phyloP scores from a whole-genome alignment of 257 asterid genomes.

The Solanum dulcamara region DNA sequence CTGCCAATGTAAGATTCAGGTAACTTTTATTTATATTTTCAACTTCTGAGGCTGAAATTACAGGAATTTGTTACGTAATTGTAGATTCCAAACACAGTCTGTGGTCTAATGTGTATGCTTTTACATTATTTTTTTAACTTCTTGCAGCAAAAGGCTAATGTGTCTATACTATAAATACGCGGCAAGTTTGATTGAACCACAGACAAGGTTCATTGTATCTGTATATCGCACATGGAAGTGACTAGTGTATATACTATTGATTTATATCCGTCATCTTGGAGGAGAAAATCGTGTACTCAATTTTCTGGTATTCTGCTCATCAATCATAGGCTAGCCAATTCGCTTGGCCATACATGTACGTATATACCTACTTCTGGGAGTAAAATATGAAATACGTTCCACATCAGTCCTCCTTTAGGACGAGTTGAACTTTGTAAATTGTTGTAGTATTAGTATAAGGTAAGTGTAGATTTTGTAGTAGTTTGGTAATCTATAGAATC shows the following conservation, averaged over 20 bases:
- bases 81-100: background rate
- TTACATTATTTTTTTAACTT: background rate
- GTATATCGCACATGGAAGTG: background rate
- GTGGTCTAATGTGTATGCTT: background rate
- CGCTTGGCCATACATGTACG: background rate
- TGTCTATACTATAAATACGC: background rate
- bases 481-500: background rate
- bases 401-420: background rate
- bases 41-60: background rate
- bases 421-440: background rate
- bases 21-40: background rate
- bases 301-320: background rate
- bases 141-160: background rate
- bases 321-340: background rate
- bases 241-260: background rate
- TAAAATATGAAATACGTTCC: background rate
- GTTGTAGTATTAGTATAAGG: background rate
- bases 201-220: background rate
- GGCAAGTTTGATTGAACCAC: background rate
- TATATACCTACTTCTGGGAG: background rate
- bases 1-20: background rate
- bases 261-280: background rate
- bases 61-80: background rate
- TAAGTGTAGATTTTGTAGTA: background rate
- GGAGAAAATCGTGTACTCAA: background rate